phyloP scores from a whole-genome alignment of 768 basidiomycete genomes.

The Termitomyces sp. region DNA sequence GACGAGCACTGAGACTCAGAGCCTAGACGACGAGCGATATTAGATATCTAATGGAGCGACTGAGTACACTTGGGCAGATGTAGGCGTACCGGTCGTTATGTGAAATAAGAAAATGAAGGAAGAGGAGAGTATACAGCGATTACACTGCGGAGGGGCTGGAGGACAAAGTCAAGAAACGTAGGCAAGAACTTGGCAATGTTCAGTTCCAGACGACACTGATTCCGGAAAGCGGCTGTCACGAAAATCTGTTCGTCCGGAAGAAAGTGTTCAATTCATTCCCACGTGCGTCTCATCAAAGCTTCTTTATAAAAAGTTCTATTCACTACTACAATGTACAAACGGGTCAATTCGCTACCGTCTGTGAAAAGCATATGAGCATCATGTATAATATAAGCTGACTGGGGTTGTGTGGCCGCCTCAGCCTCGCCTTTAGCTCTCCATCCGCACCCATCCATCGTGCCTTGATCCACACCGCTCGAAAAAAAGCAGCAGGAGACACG shows the following conservation, averaged over 20 bases:
- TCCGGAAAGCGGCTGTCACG: conserved; percentile 11
- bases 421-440: conserved; percentile 89
- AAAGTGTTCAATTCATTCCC: conserved; percentile 11
- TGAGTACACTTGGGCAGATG: conserved; percentile 1
- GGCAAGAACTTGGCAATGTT: conserved; percentile 8
- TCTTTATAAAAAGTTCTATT: background rate
- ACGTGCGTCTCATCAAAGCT: conserved; percentile 6
- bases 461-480: conserved; percentile 17
- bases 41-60: conserved; percentile 3
- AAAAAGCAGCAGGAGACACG: conserved; percentile 19
- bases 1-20: background rate
- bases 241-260: conserved; percentile 14
- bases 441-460: conserved; percentile 51
- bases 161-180: background rate
- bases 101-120: background rate
- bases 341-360: too few relatives aligned
- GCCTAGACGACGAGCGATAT: conserved; percentile 1
- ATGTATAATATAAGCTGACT: background rate
- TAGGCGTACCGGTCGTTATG: conserved; percentile 4
- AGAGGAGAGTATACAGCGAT: background rate
- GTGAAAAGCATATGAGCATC: conserved; percentile 2
- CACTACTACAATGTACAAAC: background rate
- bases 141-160: background rate
- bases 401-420: conserved; percentile 41
- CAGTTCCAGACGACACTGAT: conserved; percentile 6